Conservation (phyloP, 257 asterid genomes). For the Cinchona pubescens region DNA sequence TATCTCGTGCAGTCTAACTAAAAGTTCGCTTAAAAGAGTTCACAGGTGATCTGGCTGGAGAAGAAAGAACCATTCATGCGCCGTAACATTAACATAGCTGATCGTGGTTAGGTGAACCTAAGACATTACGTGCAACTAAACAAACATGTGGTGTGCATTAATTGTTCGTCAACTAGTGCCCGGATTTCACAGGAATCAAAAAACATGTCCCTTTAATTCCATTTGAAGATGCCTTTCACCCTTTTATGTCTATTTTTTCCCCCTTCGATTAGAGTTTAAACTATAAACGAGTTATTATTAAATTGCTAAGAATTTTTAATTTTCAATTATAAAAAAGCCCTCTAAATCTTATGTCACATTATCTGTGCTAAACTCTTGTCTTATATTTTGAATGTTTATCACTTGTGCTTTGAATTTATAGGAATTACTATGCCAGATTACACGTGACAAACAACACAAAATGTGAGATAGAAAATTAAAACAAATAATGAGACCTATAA, state of each 20-base stretch:
- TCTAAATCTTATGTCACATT: too few relatives aligned
- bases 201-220: not conserved
- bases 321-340: too few relatives aligned
- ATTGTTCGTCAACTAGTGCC: too few relatives aligned
- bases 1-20: constrained; percentile 52
- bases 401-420: too few relatives aligned
- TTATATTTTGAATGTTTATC: too few relatives aligned
- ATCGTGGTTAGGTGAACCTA: not conserved
- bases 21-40: constrained; percentile 29
- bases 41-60: constrained; percentile 9
- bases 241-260: not conserved
- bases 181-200: not conserved
- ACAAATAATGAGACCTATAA: too few relatives aligned
- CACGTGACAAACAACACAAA: too few relatives aligned
- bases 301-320: not conserved
- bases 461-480: too few relatives aligned
- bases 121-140: not conserved
- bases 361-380: too few relatives aligned
- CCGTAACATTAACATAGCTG: not conserved
- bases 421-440: too few relatives aligned
- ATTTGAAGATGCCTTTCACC: not conserved
- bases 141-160: not conserved
- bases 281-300: too few relatives aligned
- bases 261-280: not conserved
- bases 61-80: constrained; percentile 9